Percentiles rank a stretch among this genome's conserved stretches.
Conservation (phyloP, 306 rosid species). For the Medicago truncatula region MtrunA17r5.0-ANR NC_053042.1:31783001-31783500, state of each 20-base stretch:
- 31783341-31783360: slow-evolving; percentile 48
- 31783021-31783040: slow-evolving; percentile 62
- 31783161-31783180: slow-evolving; percentile 59
- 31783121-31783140: not conserved
- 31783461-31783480: slow-evolving; percentile 7
- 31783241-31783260: slow-evolving; percentile 75
- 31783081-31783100: not conserved
- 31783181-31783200: slow-evolving; percentile 70
- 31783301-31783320: slow-evolving; percentile 63
- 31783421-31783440: slow-evolving; percentile 5
- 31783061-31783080: not conserved
- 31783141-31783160: slow-evolving; percentile 62
- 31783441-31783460: slow-evolving; percentile 37
- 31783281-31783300: slow-evolving; percentile 63
- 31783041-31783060: not conserved
- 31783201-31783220: slow-evolving; percentile 68
- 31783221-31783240: slow-evolving; percentile 57
- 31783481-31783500: slow-evolving; percentile 66
- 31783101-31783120: slow-evolving; percentile 7
- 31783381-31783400: slow-evolving; percentile 66
- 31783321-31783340: slow-evolving; percentile 60
- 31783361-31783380: slow-evolving; percentile 62
- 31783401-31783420: slow-evolving; percentile 40
- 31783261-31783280: slow-evolving; percentile 74
- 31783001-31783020: slow-evolving; percentile 69